Evolutionary conservation across 1,139 yeast species (phyloP).

Genomic region (Saccharomycopsis hybrid): DNA sequence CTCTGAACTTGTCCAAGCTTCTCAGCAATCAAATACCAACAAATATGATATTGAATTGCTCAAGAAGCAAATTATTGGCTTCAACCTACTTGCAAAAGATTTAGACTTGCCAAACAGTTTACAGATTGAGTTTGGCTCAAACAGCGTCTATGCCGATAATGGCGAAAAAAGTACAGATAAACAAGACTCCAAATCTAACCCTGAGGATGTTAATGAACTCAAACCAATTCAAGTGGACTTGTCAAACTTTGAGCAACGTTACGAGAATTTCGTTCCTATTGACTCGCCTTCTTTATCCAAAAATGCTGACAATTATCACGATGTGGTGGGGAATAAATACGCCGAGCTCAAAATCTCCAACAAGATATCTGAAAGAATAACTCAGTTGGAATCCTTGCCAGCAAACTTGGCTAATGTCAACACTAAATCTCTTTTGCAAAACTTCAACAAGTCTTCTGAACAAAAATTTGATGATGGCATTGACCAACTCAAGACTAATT

Average conservation of each 20-base stretch:
- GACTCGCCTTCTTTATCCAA: constrained; percentile 9
- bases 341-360: constrained; percentile 47
- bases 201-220: constrained; percentile 13
- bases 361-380: constrained; percentile 62
- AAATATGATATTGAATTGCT: constrained; percentile 45
- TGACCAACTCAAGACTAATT: constrained; percentile 52
- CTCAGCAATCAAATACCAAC: constrained; percentile 12
- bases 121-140: constrained; percentile 26
- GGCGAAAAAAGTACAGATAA: constrained; percentile 1
- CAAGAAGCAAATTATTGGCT: constrained; percentile 63
- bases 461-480: constrained; percentile 39
- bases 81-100: constrained; percentile 72
- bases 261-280: constrained; percentile 30
- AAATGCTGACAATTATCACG: constrained; percentile 19
- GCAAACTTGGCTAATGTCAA: constrained; percentile 68
- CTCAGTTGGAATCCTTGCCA: constrained; percentile 71
- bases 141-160: constrained; percentile 13
- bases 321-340: constrained; percentile 24
- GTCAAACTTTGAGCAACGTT: constrained; percentile 30
- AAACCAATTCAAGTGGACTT: constrained; percentile 26
- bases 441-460: constrained; percentile 27
- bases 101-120: constrained; percentile 60
- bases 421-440: constrained; percentile 8
- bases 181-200: not conserved
- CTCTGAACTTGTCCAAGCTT: constrained; percentile 1